phyloP scores from a whole-genome alignment of 2,329 filamentous ascomycete genomes.

The Botrytis sinoallii region DNA sequence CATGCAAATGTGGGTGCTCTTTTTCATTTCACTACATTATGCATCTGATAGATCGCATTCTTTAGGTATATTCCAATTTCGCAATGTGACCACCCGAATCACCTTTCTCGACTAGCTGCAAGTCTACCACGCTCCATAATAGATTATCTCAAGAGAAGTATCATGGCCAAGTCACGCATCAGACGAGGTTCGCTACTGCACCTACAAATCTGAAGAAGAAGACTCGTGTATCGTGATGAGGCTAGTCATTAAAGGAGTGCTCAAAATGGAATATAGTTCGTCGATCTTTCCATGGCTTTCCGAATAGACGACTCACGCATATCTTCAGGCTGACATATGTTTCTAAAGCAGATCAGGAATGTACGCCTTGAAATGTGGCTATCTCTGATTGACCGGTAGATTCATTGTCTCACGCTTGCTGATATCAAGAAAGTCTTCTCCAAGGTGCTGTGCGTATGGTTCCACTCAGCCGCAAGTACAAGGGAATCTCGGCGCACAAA shows the following conservation, averaged over 20 bases:
- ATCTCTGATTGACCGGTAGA: constrained; percentile 2
- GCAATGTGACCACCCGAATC: constrained; percentile 6
- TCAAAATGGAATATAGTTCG: neutral
- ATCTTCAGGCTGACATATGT: constrained; percentile 5
- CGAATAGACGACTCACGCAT: neutral
- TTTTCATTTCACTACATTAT: neutral
- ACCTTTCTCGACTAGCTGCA: constrained; percentile 8
- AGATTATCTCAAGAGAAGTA: constrained; percentile 4
- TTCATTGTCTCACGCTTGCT: neutral
- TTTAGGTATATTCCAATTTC: constrained; percentile 6
- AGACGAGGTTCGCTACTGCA: neutral
- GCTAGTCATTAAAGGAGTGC: constrained; percentile 1
- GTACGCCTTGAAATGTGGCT: constrained; percentile 12
- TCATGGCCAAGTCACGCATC: constrained; percentile 5
- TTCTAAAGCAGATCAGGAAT: neutral
- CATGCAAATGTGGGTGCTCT: constrained; percentile 12
- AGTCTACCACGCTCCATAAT: constrained; percentile 9
- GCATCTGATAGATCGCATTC: constrained; percentile 20
- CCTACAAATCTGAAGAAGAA: neutral
- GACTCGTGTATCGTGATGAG: neutral
- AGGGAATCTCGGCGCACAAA: neutral
- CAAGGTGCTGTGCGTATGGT: constrained; percentile 2
- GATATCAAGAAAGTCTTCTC: neutral
- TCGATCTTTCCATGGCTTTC: constrained; percentile 8
- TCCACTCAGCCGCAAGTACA: constrained; percentile 7